Evolutionary conservation across 805 yeast species (phyloP).

Genomic region (Sugiyamaella smithiae): DNA sequence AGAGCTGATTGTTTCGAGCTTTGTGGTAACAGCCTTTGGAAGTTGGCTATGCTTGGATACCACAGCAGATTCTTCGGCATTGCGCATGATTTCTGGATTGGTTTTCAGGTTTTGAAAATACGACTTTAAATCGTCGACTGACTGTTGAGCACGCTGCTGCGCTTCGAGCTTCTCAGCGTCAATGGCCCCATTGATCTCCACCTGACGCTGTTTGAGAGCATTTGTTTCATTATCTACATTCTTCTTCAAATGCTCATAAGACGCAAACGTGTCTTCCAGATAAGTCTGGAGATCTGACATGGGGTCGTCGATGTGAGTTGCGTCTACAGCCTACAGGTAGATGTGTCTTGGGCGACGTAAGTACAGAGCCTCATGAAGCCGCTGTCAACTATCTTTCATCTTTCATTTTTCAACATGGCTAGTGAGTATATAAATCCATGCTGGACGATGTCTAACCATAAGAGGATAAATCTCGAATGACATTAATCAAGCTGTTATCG

Average conservation of each 20-base stretch:
- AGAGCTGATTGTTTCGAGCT: background rate
- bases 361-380: constrained; percentile 1
- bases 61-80: background rate
- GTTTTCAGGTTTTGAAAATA: background rate
- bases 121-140: background rate
- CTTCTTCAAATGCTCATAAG: constrained; percentile 20
- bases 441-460: background rate
- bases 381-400: background rate
- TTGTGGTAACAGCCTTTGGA: background rate
- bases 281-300: constrained; percentile 10
- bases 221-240: constrained; percentile 21
- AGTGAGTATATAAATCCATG: constrained; percentile 9
- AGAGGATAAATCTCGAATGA: constrained; percentile 71
- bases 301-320: too few species aligned
- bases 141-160: constrained; percentile 6
- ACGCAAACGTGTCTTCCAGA: constrained; percentile 28
- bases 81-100: background rate
- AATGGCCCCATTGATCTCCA: background rate
- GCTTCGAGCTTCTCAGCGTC: background rate
- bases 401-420: constrained; percentile 12
- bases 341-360: too few species aligned
- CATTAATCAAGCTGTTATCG: constrained; percentile 81
- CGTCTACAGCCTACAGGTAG: too few species aligned
- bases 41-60: background rate
- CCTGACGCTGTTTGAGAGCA: constrained; percentile 12